These are phyloP conservation scores for Phytophthora meadii DNA, from an alignment of 352 stramenopile species.

Conservation along the genomic window DNA sequence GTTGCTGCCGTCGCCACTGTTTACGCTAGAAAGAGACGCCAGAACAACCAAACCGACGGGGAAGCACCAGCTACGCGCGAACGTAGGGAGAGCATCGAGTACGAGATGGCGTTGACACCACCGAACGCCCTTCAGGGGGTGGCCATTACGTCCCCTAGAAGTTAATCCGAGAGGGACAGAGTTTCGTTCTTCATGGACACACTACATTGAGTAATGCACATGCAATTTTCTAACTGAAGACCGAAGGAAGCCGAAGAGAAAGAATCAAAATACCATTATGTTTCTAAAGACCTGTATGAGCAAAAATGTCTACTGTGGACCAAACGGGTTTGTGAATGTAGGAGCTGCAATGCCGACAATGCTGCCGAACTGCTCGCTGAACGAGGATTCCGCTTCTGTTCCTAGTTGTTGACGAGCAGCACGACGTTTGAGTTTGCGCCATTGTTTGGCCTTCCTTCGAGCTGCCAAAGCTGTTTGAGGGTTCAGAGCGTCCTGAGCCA, in stretches of 20 bases:
- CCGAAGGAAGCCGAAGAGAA: conserved; percentile 35
- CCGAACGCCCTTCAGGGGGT: conserved; percentile 20
- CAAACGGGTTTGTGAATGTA: conserved; percentile 24
- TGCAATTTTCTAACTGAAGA: conserved; percentile 37
- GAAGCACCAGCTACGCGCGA: conserved; percentile 10
- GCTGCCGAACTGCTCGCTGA: conserved; percentile 67
- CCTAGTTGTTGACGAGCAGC: conserved; percentile 69
- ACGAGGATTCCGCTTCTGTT: conserved; percentile 51
- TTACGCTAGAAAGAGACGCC: conserved; percentile 27
- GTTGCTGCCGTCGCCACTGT: conserved; percentile 17
- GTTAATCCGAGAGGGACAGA: conserved; percentile 28
- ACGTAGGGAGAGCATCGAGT: conserved; percentile 36
- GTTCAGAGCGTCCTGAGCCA: conserved; percentile 64
- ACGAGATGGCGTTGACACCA: conserved; percentile 43
- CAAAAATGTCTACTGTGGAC: conserved; percentile 27
- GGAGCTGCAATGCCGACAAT: conserved; percentile 49
- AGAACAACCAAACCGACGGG: conserved; percentile 1
- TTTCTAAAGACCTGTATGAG: conserved; percentile 24
- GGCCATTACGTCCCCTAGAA: conserved; percentile 32
- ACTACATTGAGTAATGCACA: conserved; percentile 35
- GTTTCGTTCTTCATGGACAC: conserved; percentile 24
- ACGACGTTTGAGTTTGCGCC: conserved; percentile 80
- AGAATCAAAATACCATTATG: conserved; percentile 41
- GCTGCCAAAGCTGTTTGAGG: conserved; percentile 60
- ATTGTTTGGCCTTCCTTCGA: conserved; percentile 73